Base-by-base conservation (phyloP, 306 rosid species). In the Trifolium subterraneum region DNA sequence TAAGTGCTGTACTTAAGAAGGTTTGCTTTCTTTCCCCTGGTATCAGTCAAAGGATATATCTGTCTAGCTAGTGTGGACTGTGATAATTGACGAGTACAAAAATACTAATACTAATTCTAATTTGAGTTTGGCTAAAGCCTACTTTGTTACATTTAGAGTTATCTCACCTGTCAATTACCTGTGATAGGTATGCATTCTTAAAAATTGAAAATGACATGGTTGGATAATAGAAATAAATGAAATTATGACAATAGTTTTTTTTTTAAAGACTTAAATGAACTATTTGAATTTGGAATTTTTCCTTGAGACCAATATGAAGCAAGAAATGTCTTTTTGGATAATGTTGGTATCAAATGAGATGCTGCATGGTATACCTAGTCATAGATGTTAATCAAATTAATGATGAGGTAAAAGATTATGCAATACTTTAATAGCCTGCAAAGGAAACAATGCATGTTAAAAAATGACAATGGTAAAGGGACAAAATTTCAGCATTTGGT, bases 1-100 rank as follows among this genome's bases (percentile, higher is more conserved):
- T 92, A 68, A 81, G 64, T 78, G 88, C 89, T 66, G 93, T 90
- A 10, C 96, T 92, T 33, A 92, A 90, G 83, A 90, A 90, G 98
- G 98, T 92, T 64, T 55, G 42, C 41, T 78, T 74, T 78, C 77
- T 52, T 44, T 20, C 73, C 44, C 63, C 56, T 22, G 8, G 27
- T 71, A 19, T n/a, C 18, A 10, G 63, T 70, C 41, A 4, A 67
- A 61, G 15, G 51, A 39, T 60, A 75, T 66, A 13, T 19, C 31
- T 71, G 11, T 5, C 1, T 22, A 48, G 36, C 52, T 67, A 55
- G 58, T 52, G 25, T 74, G 45, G 15, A 71, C 11, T 19, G 15
- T 42, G 9, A 12, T 18, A 8, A 25, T 33, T 36, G 25, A 33
- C 45, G 22, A 45, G 22, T 13, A 16, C 58, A 27, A n/a, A 10